Conservation (phyloP, 2,329 filamentous ascomycete species). For the Clarireedia sp. region DNA sequence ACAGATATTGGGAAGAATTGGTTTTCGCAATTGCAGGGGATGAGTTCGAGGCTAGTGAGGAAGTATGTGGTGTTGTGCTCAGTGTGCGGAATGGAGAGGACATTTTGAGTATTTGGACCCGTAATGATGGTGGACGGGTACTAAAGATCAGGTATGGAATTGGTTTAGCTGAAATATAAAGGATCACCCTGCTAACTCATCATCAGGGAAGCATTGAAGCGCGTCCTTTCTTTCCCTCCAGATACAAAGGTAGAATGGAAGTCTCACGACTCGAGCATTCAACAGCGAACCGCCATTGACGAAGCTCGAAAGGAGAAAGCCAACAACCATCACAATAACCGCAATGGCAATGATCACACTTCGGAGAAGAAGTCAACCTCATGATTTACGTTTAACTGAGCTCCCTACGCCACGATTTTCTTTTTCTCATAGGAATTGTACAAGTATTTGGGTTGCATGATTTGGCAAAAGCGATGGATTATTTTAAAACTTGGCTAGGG, state of each 20-base stretch:
- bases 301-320: constrained; percentile 84
- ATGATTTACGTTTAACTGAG: constrained; percentile 12
- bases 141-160: constrained; percentile 80
- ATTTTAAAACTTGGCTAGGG: constrained; percentile 15
- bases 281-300: constrained; percentile 82
- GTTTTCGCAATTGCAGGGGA: constrained; percentile 86
- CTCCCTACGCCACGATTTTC: constrained; percentile 15
- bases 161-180: constrained; percentile 7
- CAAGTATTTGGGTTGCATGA: constrained; percentile 27
- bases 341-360: constrained; percentile 7
- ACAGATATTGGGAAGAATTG: constrained; percentile 95
- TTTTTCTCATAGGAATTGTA: constrained; percentile 21
- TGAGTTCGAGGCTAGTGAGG: constrained; percentile 83
- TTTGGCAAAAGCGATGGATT: constrained; percentile 22
- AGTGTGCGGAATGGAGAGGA: constrained; percentile 95
- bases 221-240: constrained; percentile 72
- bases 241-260: constrained; percentile 94
- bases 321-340: constrained; percentile 30
- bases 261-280: constrained; percentile 92
- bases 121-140: constrained; percentile 85
- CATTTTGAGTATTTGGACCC: constrained; percentile 95
- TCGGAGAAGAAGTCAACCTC: constrained; percentile 22
- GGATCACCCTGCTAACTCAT: constrained; percentile 12
- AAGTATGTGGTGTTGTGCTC: constrained; percentile 89
- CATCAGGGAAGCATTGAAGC: constrained; percentile 83